These are phyloP conservation scores for Auricularia sp. DNA, from an alignment of 768 basidiomycete genomes.

Conservation along the genomic window DNA sequence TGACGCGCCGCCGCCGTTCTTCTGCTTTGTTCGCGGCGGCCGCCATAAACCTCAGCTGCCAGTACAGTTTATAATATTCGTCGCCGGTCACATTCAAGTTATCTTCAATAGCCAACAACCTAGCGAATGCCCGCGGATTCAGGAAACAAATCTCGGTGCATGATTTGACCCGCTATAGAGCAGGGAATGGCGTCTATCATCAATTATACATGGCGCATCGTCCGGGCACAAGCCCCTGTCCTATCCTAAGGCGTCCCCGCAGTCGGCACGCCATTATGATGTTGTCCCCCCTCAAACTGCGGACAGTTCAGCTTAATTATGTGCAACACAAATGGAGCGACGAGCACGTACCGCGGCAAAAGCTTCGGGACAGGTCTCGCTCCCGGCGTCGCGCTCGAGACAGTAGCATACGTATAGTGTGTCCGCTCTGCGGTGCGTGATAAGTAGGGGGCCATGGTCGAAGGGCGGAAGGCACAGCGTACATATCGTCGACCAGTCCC, in stretches of 20 bases:
- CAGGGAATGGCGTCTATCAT: too few relatives aligned
- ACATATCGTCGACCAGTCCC: constrained; percentile 71
- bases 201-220: not conserved
- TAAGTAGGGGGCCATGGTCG: not conserved
- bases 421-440: constrained; percentile 37
- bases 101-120: too few relatives aligned
- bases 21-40: too few relatives aligned
- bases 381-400: constrained; percentile 20
- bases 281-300: not conserved
- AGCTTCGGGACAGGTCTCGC: not conserved
- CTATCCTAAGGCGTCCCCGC: not conserved
- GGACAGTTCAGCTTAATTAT: not conserved
- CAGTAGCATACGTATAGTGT: constrained; percentile 59
- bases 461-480: constrained; percentile 16
- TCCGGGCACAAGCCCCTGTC: too few relatives aligned
- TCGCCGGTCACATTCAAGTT: too few relatives aligned
- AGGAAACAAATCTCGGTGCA: too few relatives aligned
- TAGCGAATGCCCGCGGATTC: too few relatives aligned
- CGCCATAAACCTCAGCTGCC: too few relatives aligned
- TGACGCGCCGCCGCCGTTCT: too few relatives aligned
- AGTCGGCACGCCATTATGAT: not conserved
- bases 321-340: not conserved
- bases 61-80: too few relatives aligned
- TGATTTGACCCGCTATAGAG: too few relatives aligned
- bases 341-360: not conserved